These are phyloP conservation scores for Paraconiothyrium brasiliense DNA, from an alignment of 2,329 filamentous ascomycete species.

Conservation along the genomic window DNA sequence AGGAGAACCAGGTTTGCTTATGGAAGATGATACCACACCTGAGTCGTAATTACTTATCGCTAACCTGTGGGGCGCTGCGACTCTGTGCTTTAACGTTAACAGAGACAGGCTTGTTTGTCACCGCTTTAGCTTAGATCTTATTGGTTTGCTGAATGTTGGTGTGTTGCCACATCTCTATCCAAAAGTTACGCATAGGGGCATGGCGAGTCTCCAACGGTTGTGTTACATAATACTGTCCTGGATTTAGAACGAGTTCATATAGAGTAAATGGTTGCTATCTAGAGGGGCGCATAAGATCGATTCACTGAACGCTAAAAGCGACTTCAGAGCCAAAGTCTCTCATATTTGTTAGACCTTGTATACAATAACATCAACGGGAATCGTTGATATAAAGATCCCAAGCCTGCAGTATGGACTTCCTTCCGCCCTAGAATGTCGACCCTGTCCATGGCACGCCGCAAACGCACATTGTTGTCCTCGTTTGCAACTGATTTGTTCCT, in stretches of 20 bases:
- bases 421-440: slow-evolving; percentile 9
- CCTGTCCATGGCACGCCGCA: slow-evolving; percentile 34
- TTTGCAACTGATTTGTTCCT: slow-evolving; percentile 55
- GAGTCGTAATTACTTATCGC: not conserved
- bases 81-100: not conserved
- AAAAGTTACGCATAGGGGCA: not conserved
- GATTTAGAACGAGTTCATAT: not conserved
- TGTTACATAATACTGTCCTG: not conserved
- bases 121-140: not conserved
- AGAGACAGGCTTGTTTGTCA: not conserved
- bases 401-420: slow-evolving; percentile 5
- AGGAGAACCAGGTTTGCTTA: not conserved
- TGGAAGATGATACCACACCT: not conserved
- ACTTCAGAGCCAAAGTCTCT: not conserved
- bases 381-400: not conserved
- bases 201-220: not conserved
- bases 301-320: not conserved
- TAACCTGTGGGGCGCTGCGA: not conserved
- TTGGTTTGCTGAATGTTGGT: not conserved
- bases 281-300: not conserved
- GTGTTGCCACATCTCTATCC: not conserved
- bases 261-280: not conserved
- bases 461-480: slow-evolving; percentile 57
- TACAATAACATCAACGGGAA: not conserved
- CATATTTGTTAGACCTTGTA: not conserved